A percentile compares a stretch with the other conserved stretches of the same genome.
phyloP scores from a whole-genome alignment of 208 protist species.

The Trypanosomatidae sp. region DNA sequence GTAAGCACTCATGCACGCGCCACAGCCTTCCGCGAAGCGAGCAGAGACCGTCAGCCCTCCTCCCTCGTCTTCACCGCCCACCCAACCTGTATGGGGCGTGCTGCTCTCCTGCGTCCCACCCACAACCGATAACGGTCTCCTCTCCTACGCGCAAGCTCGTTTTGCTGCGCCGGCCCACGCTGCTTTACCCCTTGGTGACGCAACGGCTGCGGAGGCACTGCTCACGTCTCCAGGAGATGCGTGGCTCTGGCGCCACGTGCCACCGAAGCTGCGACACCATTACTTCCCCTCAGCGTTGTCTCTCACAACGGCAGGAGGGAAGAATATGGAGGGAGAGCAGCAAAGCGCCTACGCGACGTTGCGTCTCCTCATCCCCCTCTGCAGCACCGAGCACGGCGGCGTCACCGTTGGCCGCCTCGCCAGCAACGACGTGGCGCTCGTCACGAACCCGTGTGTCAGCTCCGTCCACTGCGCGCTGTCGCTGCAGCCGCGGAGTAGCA shows the following conservation, averaged over 20 bases:
- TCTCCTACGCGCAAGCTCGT: conserved; percentile 9
- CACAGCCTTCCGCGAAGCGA: background rate
- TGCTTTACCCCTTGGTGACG: background rate
- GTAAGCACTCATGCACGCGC: too few relatives aligned
- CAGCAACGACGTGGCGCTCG: conserved; percentile 37
- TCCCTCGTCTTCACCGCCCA: too few relatives aligned
- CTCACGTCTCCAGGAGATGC: too few relatives aligned
- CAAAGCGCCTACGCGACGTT: background rate
- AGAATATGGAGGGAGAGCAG: background rate
- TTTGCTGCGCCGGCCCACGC: too few relatives aligned
- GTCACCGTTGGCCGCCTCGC: conserved; percentile 37
- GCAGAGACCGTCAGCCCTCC: too few relatives aligned
- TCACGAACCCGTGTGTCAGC: conserved; percentile 53
- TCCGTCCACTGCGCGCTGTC: conserved; percentile 45
- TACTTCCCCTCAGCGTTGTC: background rate
- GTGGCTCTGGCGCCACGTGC: conserved; percentile 3
- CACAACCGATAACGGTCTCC: conserved; percentile 24
- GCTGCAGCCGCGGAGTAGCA: background rate
- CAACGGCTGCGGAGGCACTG: too few relatives aligned
- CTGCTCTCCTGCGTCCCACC: conserved; percentile 16
- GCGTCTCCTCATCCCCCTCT: conserved; percentile 30
- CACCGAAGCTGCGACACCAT: background rate
- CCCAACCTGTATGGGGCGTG: conserved; percentile 46
- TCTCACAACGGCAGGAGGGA: background rate
- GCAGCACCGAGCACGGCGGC: conserved; percentile 14